Conservation (phyloP, 2,329 filamentous ascomycete species). For the Colletotrichum tropicicola region DNA sequence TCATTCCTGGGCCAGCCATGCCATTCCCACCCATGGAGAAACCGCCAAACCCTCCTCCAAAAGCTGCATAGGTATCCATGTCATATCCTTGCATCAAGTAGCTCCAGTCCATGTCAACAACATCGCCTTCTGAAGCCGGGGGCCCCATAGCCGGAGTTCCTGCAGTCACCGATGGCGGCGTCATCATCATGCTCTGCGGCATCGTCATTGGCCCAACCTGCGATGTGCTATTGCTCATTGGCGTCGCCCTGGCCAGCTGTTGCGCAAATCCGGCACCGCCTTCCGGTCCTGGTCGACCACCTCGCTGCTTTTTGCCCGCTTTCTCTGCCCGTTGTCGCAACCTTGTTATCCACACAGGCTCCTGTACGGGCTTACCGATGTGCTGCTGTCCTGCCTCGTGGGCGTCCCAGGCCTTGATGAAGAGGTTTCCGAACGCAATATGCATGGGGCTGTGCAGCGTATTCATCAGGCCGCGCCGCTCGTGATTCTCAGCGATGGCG, state of each 20-base stretch:
- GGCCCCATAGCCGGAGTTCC: conserved; percentile 27
- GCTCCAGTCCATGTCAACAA: conserved; percentile 57
- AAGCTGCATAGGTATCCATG: conserved; percentile 39
- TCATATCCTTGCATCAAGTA: conserved; percentile 55
- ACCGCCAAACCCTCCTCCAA: conserved; percentile 35
- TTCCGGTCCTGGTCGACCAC: conserved; percentile 5
- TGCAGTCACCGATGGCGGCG: conserved; percentile 37
- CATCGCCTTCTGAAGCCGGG: conserved; percentile 39
- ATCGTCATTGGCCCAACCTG: conserved; percentile 33
- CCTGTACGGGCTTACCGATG: conserved; percentile 50
- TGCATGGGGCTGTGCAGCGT: conserved; percentile 65
- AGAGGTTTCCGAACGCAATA: conserved; percentile 63
- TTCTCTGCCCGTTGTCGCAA: conserved; percentile 55
- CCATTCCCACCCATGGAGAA: conserved; percentile 27
- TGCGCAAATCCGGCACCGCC: not conserved
- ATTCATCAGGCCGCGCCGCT: conserved; percentile 57
- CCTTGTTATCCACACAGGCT: conserved; percentile 56
- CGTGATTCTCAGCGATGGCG: conserved; percentile 64
- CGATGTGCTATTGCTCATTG: conserved; percentile 32
- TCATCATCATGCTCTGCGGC: conserved; percentile 42
- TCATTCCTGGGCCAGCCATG: conserved; percentile 32
- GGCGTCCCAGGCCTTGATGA: conserved; percentile 71
- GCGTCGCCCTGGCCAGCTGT: conserved; percentile 38
- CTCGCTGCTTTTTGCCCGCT: conserved; percentile 35
- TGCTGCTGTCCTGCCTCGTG: conserved; percentile 57